Evolutionary conservation across 306 rosid genomes (phyloP).

Genomic region (Medicago arabica): DNA sequence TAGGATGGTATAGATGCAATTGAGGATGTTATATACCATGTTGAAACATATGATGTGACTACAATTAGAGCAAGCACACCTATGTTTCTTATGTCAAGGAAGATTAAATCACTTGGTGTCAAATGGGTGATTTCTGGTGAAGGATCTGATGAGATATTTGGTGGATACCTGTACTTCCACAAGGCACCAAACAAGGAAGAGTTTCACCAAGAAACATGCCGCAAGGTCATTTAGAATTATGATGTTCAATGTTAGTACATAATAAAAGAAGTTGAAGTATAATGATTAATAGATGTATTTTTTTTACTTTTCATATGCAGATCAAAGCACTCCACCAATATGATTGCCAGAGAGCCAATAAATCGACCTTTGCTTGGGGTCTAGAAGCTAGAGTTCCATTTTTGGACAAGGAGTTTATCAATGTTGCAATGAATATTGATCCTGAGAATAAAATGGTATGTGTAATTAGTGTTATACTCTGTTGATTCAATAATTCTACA

Average conservation of each 20-base stretch:
- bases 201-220: conserved; percentile 91
- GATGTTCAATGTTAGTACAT: conserved; percentile 25
- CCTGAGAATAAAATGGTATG: conserved; percentile 81
- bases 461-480: not conserved
- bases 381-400: conserved; percentile 95
- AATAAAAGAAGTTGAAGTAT: not conserved
- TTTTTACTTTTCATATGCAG: conserved; percentile 48
- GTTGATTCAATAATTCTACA: too few species aligned
- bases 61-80: conserved; percentile 98
- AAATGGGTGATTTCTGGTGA: conserved; percentile 97
- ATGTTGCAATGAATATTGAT: conserved; percentile 86
- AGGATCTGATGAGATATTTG: conserved; percentile 97
- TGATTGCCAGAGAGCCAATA: conserved; percentile 92
- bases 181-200: conserved; percentile 99
- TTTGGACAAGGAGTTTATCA: conserved; percentile 81
- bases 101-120: conserved; percentile 95
- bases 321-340: conserved; percentile 89
- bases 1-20: conserved; percentile 97
- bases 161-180: conserved; percentile 95
- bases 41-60: conserved; percentile 95
- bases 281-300: not conserved
- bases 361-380: conserved; percentile 95
- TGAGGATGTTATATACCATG: conserved; percentile 91
- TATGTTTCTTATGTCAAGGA: conserved; percentile 94
- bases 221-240: conserved; percentile 60